Evolutionary conservation across 108 stramenopile species (phyloP).

Genomic region (Nitzschia inconspicua): DNA sequence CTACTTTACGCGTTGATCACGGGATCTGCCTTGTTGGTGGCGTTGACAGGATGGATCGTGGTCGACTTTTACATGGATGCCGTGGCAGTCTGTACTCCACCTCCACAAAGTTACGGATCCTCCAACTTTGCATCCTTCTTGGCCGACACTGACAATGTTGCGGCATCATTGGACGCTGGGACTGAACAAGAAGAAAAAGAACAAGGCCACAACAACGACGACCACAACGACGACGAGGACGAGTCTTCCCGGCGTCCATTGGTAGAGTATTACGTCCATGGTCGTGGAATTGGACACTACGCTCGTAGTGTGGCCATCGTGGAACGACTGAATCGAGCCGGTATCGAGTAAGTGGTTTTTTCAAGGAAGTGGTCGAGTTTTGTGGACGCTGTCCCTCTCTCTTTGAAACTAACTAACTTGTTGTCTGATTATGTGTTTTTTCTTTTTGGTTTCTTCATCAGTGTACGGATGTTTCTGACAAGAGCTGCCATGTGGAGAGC

Average conservation of each 20-base stretch:
- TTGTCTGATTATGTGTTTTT: too few species aligned
- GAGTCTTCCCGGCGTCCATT: conserved; percentile 6
- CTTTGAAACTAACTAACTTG: too few species aligned
- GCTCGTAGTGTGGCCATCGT: conserved; percentile 33
- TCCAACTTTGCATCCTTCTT: conserved; percentile 3
- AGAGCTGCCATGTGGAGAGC: conserved; percentile 27
- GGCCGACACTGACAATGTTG: neutral
- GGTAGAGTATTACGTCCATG: conserved; percentile 39
- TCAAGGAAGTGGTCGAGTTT: conserved; percentile 16
- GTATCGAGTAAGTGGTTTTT: too few species aligned
- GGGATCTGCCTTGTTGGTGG: neutral
- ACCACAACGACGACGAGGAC: neutral
- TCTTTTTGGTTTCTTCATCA: too few species aligned
- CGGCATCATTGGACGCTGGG: neutral
- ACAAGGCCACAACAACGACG: neutral
- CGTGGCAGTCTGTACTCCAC: conserved; percentile 20
- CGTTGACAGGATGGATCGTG: neutral
- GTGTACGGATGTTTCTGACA: conserved; percentile 16
- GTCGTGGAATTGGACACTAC: conserved; percentile 33
- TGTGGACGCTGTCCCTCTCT: too few species aligned
- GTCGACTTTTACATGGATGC: conserved; percentile 19
- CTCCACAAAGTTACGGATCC: neutral
- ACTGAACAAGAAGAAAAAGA: neutral
- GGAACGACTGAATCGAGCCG: conserved; percentile 19
- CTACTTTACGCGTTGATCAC: neutral